These are phyloP conservation scores for Symbiodinium natans DNA, from an alignment of 73 alveolate species.

Conservation along the genomic window DNA sequence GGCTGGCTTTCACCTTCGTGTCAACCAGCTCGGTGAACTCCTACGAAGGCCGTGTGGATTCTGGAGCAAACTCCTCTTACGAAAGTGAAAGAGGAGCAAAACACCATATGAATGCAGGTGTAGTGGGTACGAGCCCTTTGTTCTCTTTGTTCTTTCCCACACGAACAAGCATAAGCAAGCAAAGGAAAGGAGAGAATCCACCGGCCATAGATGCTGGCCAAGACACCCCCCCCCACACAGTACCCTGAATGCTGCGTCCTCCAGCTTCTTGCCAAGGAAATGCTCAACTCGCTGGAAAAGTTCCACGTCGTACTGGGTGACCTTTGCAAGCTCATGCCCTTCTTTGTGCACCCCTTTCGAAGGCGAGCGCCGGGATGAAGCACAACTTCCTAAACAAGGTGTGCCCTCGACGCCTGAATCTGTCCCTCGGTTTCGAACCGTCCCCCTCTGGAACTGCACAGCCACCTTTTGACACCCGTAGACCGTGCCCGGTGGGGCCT, in stretches of 20 bases:
- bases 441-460: too few species aligned
- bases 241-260: slow-evolving; percentile 68
- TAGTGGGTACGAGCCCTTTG: not conserved
- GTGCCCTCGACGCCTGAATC: not conserved
- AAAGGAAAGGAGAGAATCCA: not conserved
- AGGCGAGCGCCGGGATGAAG: too few species aligned
- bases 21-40: slow-evolving; percentile 88
- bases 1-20: slow-evolving; percentile 73
- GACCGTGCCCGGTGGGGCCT: too few species aligned
- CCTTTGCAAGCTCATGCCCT: slow-evolving; percentile 30
- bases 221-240: too few species aligned
- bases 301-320: slow-evolving; percentile 99
- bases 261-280: slow-evolving; percentile 97
- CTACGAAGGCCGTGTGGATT: not conserved
- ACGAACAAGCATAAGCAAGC: not conserved
- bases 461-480: too few species aligned
- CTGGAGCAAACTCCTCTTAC: too few species aligned
- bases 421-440: not conserved
- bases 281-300: slow-evolving; percentile 97
- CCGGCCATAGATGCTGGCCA: too few species aligned
- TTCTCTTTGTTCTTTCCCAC: not conserved
- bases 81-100: not conserved
- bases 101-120: not conserved
- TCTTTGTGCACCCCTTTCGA: too few species aligned
- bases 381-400: too few species aligned